Evolutionary conservation across 441 rosid genomes (phyloP), one percentile per base, ranked within the genome.

Genomic region (Macaranga tanarius): DNA sequence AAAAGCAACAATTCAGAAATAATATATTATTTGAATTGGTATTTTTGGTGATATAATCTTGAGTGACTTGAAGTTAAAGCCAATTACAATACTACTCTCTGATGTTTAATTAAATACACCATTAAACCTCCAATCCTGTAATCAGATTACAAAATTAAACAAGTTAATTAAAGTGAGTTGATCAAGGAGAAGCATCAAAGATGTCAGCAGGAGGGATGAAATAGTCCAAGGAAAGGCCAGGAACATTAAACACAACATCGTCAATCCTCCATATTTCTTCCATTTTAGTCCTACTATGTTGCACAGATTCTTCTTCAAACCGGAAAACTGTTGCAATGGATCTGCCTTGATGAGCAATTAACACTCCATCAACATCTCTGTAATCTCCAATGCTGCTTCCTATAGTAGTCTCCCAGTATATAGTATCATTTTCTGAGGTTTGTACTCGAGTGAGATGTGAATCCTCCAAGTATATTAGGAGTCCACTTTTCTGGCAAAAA

Each of bases 121-220:
- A 74, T 65, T 13, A 38, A 58, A 72, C 80, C 84, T 57, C 82
- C 82, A 77, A 74, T 75, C 22, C 67, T 22, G 25, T 64, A 71
- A 73, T 75, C 63, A 82, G 76, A 63, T 56, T 19, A 80, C 59
- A 48, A 25, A 19, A 26, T 38, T 2, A 22, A 51, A 22, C 22
- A n/a, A 55, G 47, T n/a, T 10, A 70, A 26, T 10, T 3, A 12
- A 56, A 55, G 70, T 63, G 7, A 63, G 59, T 70, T 16, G 28
- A 75, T 79, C 42, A 81, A 0, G 76, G 77, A 6, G 84, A 79
- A 22, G 77, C 77, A 74, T 87, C 85, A 69, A 81, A 80, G 16
- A 91, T 83, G 80, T 92, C 98, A 51, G 99, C 91, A 1, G 99
- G 97, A 73, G 99, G 99, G 47, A 94, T 94, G 78, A 92, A 94